Evolutionary conservation across 2,329 filamentous ascomycete species (phyloP).

Genomic region (Fusarium hostae): DNA sequence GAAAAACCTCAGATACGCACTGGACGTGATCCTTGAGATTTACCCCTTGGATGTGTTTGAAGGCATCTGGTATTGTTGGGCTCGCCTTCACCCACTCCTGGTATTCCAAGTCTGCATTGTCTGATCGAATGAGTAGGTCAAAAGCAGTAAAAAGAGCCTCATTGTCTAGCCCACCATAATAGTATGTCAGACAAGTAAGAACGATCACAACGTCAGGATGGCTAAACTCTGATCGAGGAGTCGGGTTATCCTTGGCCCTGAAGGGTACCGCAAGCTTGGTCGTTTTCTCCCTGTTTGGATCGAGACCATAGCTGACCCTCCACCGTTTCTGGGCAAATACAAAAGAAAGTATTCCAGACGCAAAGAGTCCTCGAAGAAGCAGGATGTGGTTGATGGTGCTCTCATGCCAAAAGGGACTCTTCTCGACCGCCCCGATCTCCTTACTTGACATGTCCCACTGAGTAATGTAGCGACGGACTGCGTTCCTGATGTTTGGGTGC

Average conservation of each 20-base stretch:
- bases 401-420: conserved; percentile 51
- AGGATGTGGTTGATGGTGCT: conserved; percentile 53
- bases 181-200: conserved; percentile 67
- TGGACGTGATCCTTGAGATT: conserved; percentile 67
- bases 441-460: conserved; percentile 39
- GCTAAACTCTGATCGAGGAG: conserved; percentile 68
- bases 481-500: conserved; percentile 42
- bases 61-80: conserved; percentile 48
- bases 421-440: conserved; percentile 52
- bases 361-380: conserved; percentile 66
- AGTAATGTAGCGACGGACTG: conserved; percentile 59
- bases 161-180: conserved; percentile 64
- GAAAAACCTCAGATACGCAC: conserved; percentile 63
- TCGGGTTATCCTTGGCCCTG: conserved; percentile 67
- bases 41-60: conserved; percentile 59
- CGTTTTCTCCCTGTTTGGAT: conserved; percentile 52
- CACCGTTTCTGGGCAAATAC: conserved; percentile 68
- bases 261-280: conserved; percentile 68
- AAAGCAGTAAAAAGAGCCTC: conserved; percentile 62
- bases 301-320: conserved; percentile 72
- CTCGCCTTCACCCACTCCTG: conserved; percentile 57
- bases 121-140: conserved; percentile 59
- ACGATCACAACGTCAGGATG: conserved; percentile 69
- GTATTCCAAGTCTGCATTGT: conserved; percentile 65
- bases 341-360: conserved; percentile 64